Conservation (phyloP, 805 yeast genomes). For the Metschnikowia cubensis region DNA sequence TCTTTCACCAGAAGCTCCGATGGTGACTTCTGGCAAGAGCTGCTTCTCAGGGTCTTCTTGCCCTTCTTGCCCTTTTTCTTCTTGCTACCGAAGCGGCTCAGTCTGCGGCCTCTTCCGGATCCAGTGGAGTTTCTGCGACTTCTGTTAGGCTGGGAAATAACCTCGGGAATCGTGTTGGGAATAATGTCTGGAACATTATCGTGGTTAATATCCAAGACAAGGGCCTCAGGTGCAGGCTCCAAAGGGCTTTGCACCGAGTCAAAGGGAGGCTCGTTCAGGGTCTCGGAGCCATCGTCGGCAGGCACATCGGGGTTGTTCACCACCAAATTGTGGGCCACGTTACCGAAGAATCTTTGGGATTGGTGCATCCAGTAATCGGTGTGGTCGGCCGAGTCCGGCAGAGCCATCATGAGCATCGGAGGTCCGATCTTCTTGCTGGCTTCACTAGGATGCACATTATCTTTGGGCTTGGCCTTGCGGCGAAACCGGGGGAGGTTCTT, state of each 20-base stretch:
- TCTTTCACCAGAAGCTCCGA: too few relatives aligned
- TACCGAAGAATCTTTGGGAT: not conserved
- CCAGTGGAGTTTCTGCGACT: too few relatives aligned
- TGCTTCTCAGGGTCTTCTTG: not conserved
- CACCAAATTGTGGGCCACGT: not conserved
- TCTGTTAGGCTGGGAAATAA: too few relatives aligned
- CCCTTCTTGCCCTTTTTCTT: not conserved
- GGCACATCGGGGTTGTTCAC: not conserved
- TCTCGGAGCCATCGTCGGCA: not conserved
- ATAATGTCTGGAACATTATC: too few relatives aligned
- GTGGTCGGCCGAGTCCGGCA: not conserved
- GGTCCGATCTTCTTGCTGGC: not conserved
- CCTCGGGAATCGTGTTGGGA: too few relatives aligned
- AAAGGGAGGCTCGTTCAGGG: too few relatives aligned
- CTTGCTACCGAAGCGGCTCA: not conserved
- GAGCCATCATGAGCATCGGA: not conserved
- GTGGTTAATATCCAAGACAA: too few relatives aligned
- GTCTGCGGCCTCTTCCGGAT: too few relatives aligned
- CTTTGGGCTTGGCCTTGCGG: not conserved
- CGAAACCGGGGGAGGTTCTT: not conserved
- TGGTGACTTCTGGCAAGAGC: not conserved
- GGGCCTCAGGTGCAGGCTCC: too few relatives aligned
- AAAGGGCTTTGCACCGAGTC: not conserved
- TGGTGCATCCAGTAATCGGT: not conserved
- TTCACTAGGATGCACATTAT: not conserved